Evolutionary conservation across 805 yeast genomes (phyloP), one percentile per base, ranked within the genome.

Genomic region (Crinitomyces ghanaensis): DNA sequence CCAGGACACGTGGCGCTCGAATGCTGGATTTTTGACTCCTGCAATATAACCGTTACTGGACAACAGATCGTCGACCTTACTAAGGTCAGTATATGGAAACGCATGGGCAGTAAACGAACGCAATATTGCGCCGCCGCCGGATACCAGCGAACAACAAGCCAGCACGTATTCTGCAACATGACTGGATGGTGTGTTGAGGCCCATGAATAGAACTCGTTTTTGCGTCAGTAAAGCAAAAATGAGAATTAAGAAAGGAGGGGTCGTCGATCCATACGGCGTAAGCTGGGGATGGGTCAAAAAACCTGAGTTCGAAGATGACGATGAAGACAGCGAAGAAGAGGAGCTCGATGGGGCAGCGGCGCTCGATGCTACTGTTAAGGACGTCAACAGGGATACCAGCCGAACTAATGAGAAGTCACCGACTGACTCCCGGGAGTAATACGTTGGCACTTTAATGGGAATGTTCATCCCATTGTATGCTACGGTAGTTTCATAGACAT

Each of bases 21-120:
- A 72, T 27, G 74, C 70, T 5, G 77, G 74, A 49, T 72, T 72
- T 37, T 71, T 70, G 21, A 74, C 72, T 11, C 78, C 78, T 2
- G 77, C 78, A 39, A 72, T 53, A 45, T 53, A 72, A 11, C 72
- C 69, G 8, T 60, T 64, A 31, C 72, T 63, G 31, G 59, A 53
- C 31, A 62, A 60, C 38, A 72, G 53, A 7, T 68, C 57, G 38
- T 69, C 74, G 16, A 68, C 65, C 38, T 70, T 68, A 16, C 72
- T 65, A 13, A 72, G 65, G 42, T 72, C 77, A 3, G 72, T 60
- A 32, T 71, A 66, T 2, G 78, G 78, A 46, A 70, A 72, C 16
- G 72, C 57, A 34, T 66, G 62, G 36, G 65, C 60, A 31, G 59
- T 56, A 9, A 69, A 46, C 2, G 74, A 72, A 14, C 68, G 56